Evolutionary conservation across 768 basidiomycete genomes (phyloP).

Genomic region (Hygrophoropsis aurantiaca): DNA sequence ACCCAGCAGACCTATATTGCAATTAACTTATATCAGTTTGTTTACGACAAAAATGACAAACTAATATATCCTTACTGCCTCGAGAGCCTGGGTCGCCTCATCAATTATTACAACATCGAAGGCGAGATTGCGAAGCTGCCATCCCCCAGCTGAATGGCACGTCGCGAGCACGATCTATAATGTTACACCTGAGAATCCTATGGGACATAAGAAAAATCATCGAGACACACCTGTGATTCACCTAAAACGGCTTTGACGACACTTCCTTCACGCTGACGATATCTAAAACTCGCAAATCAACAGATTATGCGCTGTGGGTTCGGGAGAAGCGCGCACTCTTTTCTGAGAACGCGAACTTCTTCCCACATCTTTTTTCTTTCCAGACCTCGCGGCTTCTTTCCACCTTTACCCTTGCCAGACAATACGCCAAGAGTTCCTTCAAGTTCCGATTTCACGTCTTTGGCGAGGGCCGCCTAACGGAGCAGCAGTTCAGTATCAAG

Average conservation of each 20-base stretch:
- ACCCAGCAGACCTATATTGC: conserved; percentile 69
- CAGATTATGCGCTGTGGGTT: background rate
- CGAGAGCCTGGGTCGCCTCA: conserved; percentile 95
- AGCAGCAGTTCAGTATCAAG: background rate
- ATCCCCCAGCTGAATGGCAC: conserved; percentile 89
- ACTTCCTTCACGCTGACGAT: conserved; percentile 83
- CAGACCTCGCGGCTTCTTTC: conserved; percentile 64
- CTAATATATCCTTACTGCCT: conserved; percentile 63
- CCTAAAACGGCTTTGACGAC: conserved; percentile 80
- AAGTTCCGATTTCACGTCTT: conserved; percentile 87
- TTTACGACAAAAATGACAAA: too few species aligned
- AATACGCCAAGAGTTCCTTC: conserved; percentile 65
- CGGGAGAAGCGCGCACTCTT: conserved; percentile 64
- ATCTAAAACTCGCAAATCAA: conserved; percentile 43
- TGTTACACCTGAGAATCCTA: background rate
- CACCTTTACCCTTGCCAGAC: conserved; percentile 70
- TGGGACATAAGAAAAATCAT: background rate
- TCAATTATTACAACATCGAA: conserved; percentile 97
- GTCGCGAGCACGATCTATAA: conserved; percentile 83
- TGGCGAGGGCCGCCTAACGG: conserved; percentile 71
- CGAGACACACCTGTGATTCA: conserved; percentile 62
- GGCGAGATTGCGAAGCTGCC: conserved; percentile 69
- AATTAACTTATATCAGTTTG: background rate
- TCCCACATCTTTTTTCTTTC: conserved; percentile 87
- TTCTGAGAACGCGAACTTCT: conserved; percentile 80